phyloP scores from a whole-genome alignment of 331 rosid species.

The Acacia concinna region DNA sequence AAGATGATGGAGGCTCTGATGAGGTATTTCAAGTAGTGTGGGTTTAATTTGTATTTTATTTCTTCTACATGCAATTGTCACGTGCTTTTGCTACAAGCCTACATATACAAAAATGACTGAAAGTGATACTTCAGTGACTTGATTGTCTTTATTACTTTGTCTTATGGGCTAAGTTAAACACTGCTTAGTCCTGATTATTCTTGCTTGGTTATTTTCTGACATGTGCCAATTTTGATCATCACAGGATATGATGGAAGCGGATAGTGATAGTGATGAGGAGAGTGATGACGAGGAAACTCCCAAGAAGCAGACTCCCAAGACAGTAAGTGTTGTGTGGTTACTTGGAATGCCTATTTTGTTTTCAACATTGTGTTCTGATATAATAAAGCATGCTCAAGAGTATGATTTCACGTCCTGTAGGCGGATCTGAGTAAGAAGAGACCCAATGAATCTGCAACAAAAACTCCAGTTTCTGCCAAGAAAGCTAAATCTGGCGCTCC shows the following conservation, averaged over 20 bases:
- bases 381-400: not conserved
- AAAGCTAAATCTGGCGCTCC: conserved; percentile 72
- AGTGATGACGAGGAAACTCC: conserved; percentile 48
- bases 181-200: not conserved
- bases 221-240: not conserved
- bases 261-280: conserved; percentile 38
- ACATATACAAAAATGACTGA: not conserved
- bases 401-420: conserved; percentile 26
- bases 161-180: not conserved
- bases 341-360: not conserved
- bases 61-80: not conserved
- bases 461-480: conserved; percentile 66
- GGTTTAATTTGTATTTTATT: not conserved
- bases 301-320: conserved; percentile 21
- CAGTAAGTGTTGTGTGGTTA: conserved; percentile 25
- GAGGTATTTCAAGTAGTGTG: conserved; percentile 32
- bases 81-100: not conserved
- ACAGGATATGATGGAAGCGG: conserved; percentile 39
- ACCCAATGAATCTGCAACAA: conserved; percentile 53
- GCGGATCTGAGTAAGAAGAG: conserved; percentile 61
- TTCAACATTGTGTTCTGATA: not conserved
- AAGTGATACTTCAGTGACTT: not conserved
- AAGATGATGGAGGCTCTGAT: conserved; percentile 36
- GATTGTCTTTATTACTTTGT: not conserved
- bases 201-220: not conserved